phyloP scores from a whole-genome alignment of 208 protist genomes.

The Acanthamoeba sp. region DNA sequence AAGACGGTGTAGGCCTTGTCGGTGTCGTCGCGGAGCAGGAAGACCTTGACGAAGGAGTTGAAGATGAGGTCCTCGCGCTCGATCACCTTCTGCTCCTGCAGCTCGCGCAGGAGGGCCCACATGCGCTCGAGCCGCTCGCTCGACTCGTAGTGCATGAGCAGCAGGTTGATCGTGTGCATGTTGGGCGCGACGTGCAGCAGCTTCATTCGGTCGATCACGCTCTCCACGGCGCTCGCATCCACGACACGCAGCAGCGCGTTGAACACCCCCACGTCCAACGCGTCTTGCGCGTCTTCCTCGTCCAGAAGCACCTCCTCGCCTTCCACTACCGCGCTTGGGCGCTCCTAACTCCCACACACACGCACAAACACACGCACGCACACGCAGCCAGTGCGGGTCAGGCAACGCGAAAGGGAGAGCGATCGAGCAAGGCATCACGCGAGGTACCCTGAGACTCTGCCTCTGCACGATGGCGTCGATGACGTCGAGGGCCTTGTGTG shows the following conservation, averaged over 20 bases:
- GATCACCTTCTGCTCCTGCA: background rate
- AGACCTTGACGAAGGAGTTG: constrained; percentile 38
- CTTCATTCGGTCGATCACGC: constrained; percentile 11
- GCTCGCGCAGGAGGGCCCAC: background rate
- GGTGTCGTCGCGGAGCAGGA: background rate
- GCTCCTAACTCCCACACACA: too few relatives aligned
- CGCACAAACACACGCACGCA: too few relatives aligned
- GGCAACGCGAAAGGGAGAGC: too few relatives aligned
- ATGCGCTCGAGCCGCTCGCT: background rate
- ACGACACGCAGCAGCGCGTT: background rate
- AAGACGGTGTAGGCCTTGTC: background rate
- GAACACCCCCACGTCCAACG: background rate
- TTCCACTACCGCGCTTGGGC: background rate
- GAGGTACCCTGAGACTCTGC: background rate
- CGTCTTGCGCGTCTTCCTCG: background rate
- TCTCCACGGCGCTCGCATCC: background rate
- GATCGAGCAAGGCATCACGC: background rate
- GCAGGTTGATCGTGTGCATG: background rate
- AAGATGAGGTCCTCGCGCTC: constrained; percentile 13
- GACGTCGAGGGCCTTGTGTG: background rate
- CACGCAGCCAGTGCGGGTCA: too few relatives aligned
- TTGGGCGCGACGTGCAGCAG: background rate
- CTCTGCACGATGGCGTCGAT: background rate
- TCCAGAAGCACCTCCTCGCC: background rate
- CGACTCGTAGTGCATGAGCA: background rate